phyloP scores from a whole-genome alignment of 2,329 filamentous ascomycete species.

The Pyricularia pennisetigena region DNA sequence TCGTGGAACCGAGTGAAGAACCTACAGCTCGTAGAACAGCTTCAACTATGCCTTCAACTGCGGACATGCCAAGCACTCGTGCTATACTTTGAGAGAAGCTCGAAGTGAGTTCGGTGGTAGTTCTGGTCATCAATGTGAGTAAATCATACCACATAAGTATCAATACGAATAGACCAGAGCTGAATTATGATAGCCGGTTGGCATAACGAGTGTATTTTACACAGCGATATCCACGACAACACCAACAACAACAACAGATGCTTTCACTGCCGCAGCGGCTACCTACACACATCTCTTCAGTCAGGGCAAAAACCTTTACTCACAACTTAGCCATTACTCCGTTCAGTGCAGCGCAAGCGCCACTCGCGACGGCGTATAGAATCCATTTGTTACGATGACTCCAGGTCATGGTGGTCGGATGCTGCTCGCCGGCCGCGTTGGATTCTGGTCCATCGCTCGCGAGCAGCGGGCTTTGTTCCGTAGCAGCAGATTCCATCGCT shows the following conservation, averaged over 20 bases:
- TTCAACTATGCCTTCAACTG: slow-evolving; percentile 33
- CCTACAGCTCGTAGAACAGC: slow-evolving; percentile 38
- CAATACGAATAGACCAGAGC: background rate
- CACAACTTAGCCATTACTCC: slow-evolving; percentile 78
- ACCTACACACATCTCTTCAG: background rate
- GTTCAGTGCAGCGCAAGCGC: slow-evolving; percentile 71
- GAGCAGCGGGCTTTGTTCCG: slow-evolving; percentile 1
- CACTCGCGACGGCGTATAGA: slow-evolving; percentile 60
- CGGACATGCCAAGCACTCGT: slow-evolving; percentile 29
- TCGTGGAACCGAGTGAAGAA: slow-evolving; percentile 5
- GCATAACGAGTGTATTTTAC: background rate
- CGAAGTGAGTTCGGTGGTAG: slow-evolving; percentile 45
- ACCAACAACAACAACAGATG: too few relatives aligned
- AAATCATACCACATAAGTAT: background rate
- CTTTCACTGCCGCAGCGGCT: background rate
- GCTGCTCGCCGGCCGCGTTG: background rate
- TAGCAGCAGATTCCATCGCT: background rate
- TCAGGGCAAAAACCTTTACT: slow-evolving; percentile 18
- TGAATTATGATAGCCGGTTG: background rate
- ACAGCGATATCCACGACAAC: background rate
- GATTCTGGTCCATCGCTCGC: background rate
- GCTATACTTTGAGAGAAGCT: slow-evolving; percentile 36
- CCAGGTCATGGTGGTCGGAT: slow-evolving; percentile 13
- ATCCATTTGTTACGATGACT: slow-evolving; percentile 44
- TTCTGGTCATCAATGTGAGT: slow-evolving; percentile 23